Conservation (phyloP, 2,329 filamentous ascomycete species). For the Pezicula rhizophila region DNA sequence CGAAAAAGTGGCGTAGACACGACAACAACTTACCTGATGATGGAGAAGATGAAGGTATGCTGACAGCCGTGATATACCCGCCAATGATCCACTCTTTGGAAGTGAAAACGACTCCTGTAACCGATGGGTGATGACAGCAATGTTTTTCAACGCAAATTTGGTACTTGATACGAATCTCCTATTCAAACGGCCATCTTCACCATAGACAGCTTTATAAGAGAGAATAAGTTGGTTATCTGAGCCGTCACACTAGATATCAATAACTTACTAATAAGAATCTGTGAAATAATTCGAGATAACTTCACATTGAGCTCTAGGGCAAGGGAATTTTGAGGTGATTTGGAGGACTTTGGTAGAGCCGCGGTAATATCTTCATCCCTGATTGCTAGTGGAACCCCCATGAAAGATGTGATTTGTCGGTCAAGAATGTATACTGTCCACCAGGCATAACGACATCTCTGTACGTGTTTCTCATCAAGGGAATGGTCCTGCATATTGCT, state of each 20-base stretch:
- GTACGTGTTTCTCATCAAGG: conserved; percentile 33
- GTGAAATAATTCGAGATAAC: conserved; percentile 36
- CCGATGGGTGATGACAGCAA: conserved; percentile 34
- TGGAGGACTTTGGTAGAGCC: conserved; percentile 36
- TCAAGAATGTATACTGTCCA: conserved; percentile 50
- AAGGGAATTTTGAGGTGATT: conserved; percentile 31
- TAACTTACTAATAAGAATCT: conserved; percentile 37
- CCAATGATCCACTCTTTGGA: too few species aligned
- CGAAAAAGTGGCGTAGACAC: background rate
- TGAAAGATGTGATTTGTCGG: conserved; percentile 46
- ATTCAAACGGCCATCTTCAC: conserved; percentile 30
- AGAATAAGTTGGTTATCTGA: background rate
- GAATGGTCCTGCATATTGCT: conserved; percentile 41
- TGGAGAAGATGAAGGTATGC: conserved; percentile 34
- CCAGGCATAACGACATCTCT: conserved; percentile 44
- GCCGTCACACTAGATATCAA: background rate
- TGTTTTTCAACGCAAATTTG: conserved; percentile 32
- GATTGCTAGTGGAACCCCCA: conserved; percentile 44
- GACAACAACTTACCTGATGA: conserved; percentile 25
- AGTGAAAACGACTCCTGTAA: conserved; percentile 30
- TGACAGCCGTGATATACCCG: conserved; percentile 34
- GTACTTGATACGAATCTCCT: conserved; percentile 32
- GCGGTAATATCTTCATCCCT: conserved; percentile 45
- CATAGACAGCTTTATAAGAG: conserved; percentile 33
- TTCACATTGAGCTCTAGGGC: conserved; percentile 40